phyloP scores from a whole-genome alignment of 805 yeast genomes.

The Starmerella kuoi region DNA sequence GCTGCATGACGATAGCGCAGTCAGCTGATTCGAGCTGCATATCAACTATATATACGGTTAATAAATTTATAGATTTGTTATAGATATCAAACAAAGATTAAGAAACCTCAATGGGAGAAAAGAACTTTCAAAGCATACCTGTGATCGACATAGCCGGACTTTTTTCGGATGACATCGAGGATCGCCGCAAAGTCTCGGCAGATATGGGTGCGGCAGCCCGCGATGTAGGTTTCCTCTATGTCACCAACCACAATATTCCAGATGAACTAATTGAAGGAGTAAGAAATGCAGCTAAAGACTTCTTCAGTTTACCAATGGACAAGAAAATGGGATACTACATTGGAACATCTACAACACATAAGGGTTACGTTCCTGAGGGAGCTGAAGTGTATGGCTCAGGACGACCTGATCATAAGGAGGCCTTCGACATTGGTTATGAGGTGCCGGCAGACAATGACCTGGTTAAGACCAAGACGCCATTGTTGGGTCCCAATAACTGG shows the following conservation, averaged over 20 bases:
- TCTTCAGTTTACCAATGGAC: slow-evolving; percentile 38
- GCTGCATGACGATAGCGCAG: too few relatives aligned
- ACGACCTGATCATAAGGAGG: slow-evolving; percentile 48
- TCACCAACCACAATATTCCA: slow-evolving; percentile 32
- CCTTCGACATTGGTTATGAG: slow-evolving; percentile 40
- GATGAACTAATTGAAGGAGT: slow-evolving; percentile 27
- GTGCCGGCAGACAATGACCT: slow-evolving; percentile 26
- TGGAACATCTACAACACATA: slow-evolving; percentile 45
- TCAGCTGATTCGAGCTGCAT: too few relatives aligned
- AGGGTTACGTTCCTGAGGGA: slow-evolving; percentile 19
- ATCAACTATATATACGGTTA: too few relatives aligned
- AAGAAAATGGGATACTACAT: slow-evolving; percentile 32
- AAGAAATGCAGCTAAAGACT: slow-evolving; percentile 30
- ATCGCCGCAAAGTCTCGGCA: slow-evolving; percentile 15
- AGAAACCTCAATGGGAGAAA: too few relatives aligned
- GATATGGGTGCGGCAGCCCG: slow-evolving; percentile 37
- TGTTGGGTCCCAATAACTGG: slow-evolving; percentile 50
- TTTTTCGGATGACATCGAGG: not conserved
- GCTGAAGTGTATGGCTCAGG: slow-evolving; percentile 6
- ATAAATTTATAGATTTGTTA: too few relatives aligned
- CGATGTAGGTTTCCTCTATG: slow-evolving; percentile 43
- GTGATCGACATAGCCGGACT: slow-evolving; percentile 11
- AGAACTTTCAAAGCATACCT: slow-evolving; percentile 5
- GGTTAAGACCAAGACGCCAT: slow-evolving; percentile 26
- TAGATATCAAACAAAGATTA: too few relatives aligned